phyloP scores from a whole-genome alignment of 176 grass and related monocot species.

The Neostapfia colusana region DNA sequence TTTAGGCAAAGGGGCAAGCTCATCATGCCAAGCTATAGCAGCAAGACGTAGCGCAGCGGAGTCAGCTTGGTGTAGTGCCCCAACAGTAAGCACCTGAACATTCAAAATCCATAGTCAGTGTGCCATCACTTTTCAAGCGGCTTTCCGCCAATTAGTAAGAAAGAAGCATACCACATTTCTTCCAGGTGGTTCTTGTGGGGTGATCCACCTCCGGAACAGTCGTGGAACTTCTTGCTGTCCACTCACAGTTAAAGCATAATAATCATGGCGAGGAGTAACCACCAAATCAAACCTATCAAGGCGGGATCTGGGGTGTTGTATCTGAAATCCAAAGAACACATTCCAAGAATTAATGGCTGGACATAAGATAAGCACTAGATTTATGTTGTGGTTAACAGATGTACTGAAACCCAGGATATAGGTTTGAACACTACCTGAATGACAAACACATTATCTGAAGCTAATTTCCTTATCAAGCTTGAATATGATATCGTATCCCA shows the following conservation, averaged over 20 bases:
- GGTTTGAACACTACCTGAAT: constrained; percentile 66
- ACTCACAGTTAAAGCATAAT: constrained; percentile 74
- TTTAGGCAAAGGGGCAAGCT: constrained; percentile 79
- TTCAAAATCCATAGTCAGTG: constrained; percentile 18
- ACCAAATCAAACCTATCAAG: constrained; percentile 91
- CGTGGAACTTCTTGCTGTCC: constrained; percentile 75
- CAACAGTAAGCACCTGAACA: constrained; percentile 73
- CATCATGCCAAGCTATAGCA: constrained; percentile 86
- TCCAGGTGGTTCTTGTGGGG: constrained; percentile 69
- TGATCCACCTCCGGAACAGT: constrained; percentile 73
- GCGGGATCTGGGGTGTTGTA: constrained; percentile 78
- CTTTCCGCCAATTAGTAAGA: neutral
- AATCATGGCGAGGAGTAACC: constrained; percentile 88
- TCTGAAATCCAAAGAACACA: constrained; percentile 53
- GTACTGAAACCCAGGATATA: constrained; percentile 9
- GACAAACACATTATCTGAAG: constrained; percentile 78
- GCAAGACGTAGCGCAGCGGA: constrained; percentile 71
- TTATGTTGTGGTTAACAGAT: constrained; percentile 15
- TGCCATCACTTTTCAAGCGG: neutral
- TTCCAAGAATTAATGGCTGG: constrained; percentile 1
- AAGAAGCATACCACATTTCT: constrained; percentile 71
- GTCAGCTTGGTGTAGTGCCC: constrained; percentile 90
- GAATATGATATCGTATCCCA: constrained; percentile 82
- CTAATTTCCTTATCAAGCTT: constrained; percentile 72
- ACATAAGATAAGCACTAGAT: neutral